Conservation (phyloP, 176 grass and related monocot species). For the Avena eriantha region DNA sequence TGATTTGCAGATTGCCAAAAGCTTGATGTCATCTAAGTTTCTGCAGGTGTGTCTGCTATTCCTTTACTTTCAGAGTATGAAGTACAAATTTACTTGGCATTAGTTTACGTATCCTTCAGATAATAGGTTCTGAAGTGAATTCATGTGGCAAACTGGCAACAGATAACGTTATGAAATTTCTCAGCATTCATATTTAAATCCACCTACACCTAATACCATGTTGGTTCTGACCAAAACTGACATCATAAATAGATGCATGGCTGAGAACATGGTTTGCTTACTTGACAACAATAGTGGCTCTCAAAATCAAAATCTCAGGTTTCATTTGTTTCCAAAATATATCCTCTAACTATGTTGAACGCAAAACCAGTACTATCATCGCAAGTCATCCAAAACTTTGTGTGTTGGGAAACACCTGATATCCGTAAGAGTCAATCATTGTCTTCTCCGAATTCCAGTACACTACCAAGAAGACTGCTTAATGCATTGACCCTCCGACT, state of each 20-base stretch:
- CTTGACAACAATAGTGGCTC: not conserved
- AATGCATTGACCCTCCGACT: not conserved
- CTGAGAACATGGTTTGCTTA: not conserved
- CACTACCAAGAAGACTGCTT: not conserved
- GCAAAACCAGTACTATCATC: not conserved
- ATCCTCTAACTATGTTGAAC: not conserved
- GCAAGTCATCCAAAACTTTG: not conserved
- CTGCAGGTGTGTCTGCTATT: slow-evolving; percentile 60
- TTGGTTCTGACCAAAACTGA: not conserved
- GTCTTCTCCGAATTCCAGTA: slow-evolving; percentile 8
- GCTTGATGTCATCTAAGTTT: slow-evolving; percentile 79
- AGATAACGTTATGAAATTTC: not conserved
- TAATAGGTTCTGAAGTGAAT: not conserved
- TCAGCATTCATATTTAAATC: not conserved
- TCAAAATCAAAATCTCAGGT: not conserved
- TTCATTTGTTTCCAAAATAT: not conserved
- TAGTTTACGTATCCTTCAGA: not conserved
- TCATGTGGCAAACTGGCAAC: slow-evolving; percentile 10
- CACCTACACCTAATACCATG: not conserved
- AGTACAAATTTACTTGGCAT: not conserved
- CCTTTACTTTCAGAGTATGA: slow-evolving; percentile 25
- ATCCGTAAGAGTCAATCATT: not conserved
- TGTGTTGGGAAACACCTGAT: not conserved
- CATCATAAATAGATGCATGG: not conserved
- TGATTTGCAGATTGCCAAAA: slow-evolving; percentile 80